These are phyloP conservation scores for Wickerhamomyces queroliae DNA, from an alignment of 805 yeast species.

Conservation along the genomic window DNA sequence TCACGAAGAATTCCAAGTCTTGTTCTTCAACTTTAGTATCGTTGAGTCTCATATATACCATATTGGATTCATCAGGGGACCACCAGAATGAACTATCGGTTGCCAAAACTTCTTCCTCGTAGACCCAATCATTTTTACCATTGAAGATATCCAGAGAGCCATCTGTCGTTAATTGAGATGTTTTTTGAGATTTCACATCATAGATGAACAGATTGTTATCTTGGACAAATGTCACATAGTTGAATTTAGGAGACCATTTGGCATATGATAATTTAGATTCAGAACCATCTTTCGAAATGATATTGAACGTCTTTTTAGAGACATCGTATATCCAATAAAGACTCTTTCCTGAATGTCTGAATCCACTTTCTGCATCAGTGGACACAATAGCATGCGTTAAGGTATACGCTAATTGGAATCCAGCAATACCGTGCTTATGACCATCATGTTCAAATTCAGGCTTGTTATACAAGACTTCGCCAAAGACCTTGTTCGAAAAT, in stretches of 20 bases:
- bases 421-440: conserved; percentile 31
- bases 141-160: conserved; percentile 50
- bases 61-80: conserved; percentile 54
- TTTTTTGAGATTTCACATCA: conserved; percentile 20
- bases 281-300: conserved; percentile 21
- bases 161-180: conserved; percentile 30
- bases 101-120: conserved; percentile 72
- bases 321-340: conserved; percentile 59
- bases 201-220: conserved; percentile 50
- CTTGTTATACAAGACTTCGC: conserved; percentile 19
- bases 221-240: conserved; percentile 48
- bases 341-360: conserved; percentile 66
- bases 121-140: conserved; percentile 80
- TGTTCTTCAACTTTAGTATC: conserved; percentile 54
- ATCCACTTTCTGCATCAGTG: conserved; percentile 45
- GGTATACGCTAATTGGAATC: conserved; percentile 37
- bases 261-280: conserved; percentile 34
- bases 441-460: conserved; percentile 37
- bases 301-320: conserved; percentile 25
- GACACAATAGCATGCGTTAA: conserved; percentile 46
- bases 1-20: conserved; percentile 46
- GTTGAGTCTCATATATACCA: conserved; percentile 51
- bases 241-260: conserved; percentile 57
- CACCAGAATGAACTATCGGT: conserved; percentile 65
- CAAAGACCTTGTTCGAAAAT: conserved; percentile 21